Evolutionary conservation across 139 green algal species (phyloP).

Genomic region (Micractinium conductrix): DNA sequence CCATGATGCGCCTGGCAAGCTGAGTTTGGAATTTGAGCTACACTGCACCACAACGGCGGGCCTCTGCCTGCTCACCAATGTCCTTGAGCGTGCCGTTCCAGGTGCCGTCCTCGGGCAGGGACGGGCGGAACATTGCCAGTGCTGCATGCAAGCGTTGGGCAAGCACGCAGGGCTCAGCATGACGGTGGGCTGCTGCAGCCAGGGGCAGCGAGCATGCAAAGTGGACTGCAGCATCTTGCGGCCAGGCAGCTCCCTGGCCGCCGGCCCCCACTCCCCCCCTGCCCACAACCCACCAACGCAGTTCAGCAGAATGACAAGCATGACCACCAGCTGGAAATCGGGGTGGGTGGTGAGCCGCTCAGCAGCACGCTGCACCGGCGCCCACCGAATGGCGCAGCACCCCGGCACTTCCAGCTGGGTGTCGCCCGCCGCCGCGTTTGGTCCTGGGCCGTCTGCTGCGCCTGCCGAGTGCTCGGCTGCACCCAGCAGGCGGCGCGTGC

Average conservation of each 20-base stretch:
- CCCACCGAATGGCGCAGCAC: constrained; percentile 1
- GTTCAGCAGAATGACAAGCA: constrained; percentile 76
- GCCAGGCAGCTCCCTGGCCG: too few relatives aligned
- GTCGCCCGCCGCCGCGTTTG: neutral
- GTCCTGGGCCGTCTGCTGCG: neutral
- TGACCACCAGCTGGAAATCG: constrained; percentile 74
- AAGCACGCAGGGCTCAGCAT: too few relatives aligned
- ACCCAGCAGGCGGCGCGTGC: constrained; percentile 10
- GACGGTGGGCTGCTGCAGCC: too few relatives aligned
- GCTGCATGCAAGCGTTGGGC: too few relatives aligned
- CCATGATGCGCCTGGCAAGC: too few relatives aligned
- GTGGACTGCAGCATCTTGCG: neutral
- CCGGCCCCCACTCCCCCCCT: neutral
- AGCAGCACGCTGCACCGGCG: neutral
- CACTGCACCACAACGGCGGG: too few relatives aligned
- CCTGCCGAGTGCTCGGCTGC: neutral
- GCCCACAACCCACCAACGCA: constrained; percentile 51
- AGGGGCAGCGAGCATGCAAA: too few relatives aligned
- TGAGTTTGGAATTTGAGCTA: too few relatives aligned
- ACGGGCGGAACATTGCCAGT: constrained; percentile 66
- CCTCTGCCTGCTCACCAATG: constrained; percentile 42
- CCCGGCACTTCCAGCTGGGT: too few relatives aligned
- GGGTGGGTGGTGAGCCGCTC: constrained; percentile 49
- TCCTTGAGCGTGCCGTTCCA: constrained; percentile 60
- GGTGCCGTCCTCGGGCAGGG: constrained; percentile 35